These are phyloP conservation scores for Pythium brachiatum DNA, from an alignment of 352 stramenopile genomes.

Conservation along the genomic window DNA sequence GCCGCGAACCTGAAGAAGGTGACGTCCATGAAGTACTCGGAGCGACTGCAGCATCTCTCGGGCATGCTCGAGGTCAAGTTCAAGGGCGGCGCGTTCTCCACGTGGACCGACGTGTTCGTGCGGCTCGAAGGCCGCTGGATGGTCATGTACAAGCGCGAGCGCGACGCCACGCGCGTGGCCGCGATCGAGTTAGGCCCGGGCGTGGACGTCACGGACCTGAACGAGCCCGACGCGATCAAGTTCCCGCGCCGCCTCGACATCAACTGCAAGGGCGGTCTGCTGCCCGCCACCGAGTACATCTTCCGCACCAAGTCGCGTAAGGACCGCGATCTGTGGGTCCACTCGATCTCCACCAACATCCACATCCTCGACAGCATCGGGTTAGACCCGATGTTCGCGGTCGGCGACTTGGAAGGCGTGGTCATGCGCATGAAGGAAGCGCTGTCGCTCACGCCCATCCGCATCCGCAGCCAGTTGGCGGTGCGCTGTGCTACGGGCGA, in stretches of 20 bases:
- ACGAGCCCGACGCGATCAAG: constrained; percentile 59
- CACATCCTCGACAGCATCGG: constrained; percentile 49
- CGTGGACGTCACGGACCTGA: constrained; percentile 62
- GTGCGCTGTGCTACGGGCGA: constrained; percentile 68
- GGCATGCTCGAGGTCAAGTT: constrained; percentile 69
- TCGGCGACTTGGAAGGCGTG: constrained; percentile 54
- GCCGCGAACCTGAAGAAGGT: constrained; percentile 12
- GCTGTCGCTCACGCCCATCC: constrained; percentile 55
- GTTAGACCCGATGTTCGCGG: constrained; percentile 45
- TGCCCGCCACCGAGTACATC: constrained; percentile 66
- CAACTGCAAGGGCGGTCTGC: constrained; percentile 60
- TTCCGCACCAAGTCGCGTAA: constrained; percentile 79
- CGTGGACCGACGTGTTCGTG: constrained; percentile 64
- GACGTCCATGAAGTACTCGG: constrained; percentile 27
- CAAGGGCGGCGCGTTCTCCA: constrained; percentile 62
- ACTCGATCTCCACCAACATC: constrained; percentile 63
- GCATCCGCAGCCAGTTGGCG: constrained; percentile 60
- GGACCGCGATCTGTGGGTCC: constrained; percentile 73
- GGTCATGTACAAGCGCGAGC: constrained; percentile 66
- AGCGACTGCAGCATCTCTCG: constrained; percentile 47
- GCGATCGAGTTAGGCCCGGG: constrained; percentile 71
- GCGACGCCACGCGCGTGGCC: constrained; percentile 48
- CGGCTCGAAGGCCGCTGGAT: constrained; percentile 68
- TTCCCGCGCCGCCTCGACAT: constrained; percentile 78
- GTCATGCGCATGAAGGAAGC: constrained; percentile 52